Conservation (phyloP, 1,139 yeast species). For the Saccharomyces uvarum region DNA sequence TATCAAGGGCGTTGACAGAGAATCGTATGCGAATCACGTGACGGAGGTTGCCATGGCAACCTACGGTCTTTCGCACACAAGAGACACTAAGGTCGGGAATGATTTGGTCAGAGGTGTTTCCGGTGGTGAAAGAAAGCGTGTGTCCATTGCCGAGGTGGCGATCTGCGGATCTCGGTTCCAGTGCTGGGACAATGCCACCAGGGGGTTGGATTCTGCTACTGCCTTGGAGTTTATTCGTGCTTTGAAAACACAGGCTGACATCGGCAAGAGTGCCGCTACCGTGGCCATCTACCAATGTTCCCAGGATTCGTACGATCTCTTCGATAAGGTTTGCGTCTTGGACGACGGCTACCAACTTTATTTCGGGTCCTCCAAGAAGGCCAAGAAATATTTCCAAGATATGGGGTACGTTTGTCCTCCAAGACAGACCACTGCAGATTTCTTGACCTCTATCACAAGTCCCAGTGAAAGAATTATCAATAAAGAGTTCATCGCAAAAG, state of each 20-base stretch:
- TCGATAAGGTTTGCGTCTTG: slow-evolving; percentile 65
- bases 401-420: slow-evolving; percentile 70
- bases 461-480: slow-evolving; percentile 55
- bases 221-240: slow-evolving; percentile 68
- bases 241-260: slow-evolving; percentile 53
- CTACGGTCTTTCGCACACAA: slow-evolving; percentile 61
- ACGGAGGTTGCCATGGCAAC: slow-evolving; percentile 67
- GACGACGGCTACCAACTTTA: slow-evolving; percentile 74
- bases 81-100: slow-evolving; percentile 60
- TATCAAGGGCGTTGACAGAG: slow-evolving; percentile 50
- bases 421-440: slow-evolving; percentile 80
- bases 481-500: slow-evolving; percentile 33
- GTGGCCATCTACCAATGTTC: slow-evolving; percentile 80
- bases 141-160: slow-evolving; percentile 63
- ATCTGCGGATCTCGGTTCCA: slow-evolving; percentile 56
- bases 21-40: slow-evolving; percentile 51
- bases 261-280: slow-evolving; percentile 52
- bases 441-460: slow-evolving; percentile 67
- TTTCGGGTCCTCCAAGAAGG: slow-evolving; percentile 55
- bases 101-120: slow-evolving; percentile 71
- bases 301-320: slow-evolving; percentile 66
- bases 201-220: slow-evolving; percentile 72
- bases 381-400: slow-evolving; percentile 50
- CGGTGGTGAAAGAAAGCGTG: slow-evolving; percentile 80
- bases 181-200: slow-evolving; percentile 68